These are phyloP conservation scores for Williopsis jadinii DNA, from an alignment of 1,139 yeast genomes.

Conservation along the genomic window DNA sequence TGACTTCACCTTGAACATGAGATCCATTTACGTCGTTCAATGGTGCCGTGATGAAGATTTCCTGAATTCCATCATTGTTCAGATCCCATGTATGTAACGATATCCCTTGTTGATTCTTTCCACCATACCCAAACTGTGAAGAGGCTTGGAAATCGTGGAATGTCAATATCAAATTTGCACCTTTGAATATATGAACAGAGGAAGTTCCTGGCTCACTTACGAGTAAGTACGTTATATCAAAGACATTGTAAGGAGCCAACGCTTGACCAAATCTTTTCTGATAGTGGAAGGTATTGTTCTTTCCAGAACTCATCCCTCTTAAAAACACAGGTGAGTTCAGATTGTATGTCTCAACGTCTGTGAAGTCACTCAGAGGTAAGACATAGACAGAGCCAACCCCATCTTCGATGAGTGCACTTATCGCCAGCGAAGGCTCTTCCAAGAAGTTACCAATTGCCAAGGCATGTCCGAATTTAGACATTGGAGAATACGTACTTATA, in stretches of 20 bases:
- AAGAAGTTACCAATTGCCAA: constrained; percentile 34
- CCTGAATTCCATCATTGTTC: constrained; percentile 31
- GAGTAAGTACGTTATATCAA: constrained; percentile 23
- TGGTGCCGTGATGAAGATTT: constrained; percentile 38
- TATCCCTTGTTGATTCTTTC: constrained; percentile 29
- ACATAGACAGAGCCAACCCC: constrained; percentile 34
- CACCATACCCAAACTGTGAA: constrained; percentile 29
- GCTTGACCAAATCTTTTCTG: constrained; percentile 28
- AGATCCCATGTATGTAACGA: constrained; percentile 25
- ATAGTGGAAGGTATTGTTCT: constrained; percentile 24
- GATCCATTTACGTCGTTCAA: constrained; percentile 26
- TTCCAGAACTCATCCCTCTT: no score
- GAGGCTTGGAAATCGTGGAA: constrained; percentile 18
- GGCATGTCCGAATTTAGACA: constrained; percentile 37
- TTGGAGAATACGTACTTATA: constrained; percentile 25
- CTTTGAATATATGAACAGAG: constrained; percentile 17
- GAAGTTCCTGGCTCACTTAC: constrained; percentile 33
- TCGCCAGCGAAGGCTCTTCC: constrained; percentile 34
- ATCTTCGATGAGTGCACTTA: constrained; percentile 42
- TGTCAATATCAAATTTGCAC: constrained; percentile 20
- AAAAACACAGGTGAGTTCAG: no score
- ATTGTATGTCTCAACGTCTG: no score
- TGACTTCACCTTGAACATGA: constrained; percentile 36
- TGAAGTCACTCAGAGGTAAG: no score
- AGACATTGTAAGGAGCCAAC: constrained; percentile 20